phyloP scores from a whole-genome alignment of 1,284 basidiomycete genomes.

The Polyporus tsugae region DNA sequence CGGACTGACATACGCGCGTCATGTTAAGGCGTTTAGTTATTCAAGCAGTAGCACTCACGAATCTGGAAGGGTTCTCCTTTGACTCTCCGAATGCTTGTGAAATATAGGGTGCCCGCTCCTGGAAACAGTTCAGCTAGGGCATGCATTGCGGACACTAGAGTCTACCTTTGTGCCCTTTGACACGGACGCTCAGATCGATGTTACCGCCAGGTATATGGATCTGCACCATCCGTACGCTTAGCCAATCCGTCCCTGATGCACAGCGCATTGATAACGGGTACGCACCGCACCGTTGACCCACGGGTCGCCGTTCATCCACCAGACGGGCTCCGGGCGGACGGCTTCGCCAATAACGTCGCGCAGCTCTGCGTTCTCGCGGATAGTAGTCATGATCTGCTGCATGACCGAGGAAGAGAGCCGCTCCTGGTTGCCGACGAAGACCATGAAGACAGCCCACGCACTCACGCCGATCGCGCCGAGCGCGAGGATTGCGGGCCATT shows the following conservation, averaged over 20 bases:
- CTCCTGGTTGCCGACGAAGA: constrained; percentile 78
- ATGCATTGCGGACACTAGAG: not conserved
- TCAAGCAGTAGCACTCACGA: constrained; percentile 50
- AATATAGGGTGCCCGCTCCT: constrained; percentile 80
- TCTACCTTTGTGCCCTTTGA: constrained; percentile 75
- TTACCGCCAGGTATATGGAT: constrained; percentile 79
- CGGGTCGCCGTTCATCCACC: constrained; percentile 82
- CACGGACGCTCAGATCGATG: constrained; percentile 77
- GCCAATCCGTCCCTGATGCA: constrained; percentile 5
- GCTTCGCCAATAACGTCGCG: constrained; percentile 68
- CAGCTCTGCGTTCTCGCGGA: constrained; percentile 60
- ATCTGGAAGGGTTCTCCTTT: constrained; percentile 77
- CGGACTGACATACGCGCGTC: constrained; percentile 54
- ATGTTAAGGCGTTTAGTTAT: not conserved
- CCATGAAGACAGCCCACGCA: constrained; percentile 73
- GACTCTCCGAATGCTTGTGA: constrained; percentile 80
- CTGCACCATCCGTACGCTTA: constrained; percentile 45
- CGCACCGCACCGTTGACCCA: constrained; percentile 70
- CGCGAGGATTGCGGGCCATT: constrained; percentile 68
- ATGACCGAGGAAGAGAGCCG: constrained; percentile 80
- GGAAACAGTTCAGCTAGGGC: constrained; percentile 7
- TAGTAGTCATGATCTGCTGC: constrained; percentile 65
- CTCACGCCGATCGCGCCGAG: constrained; percentile 61
- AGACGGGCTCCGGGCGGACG: constrained; percentile 73
- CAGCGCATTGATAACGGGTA: not conserved